Evolutionary conservation across 331 rosid species (phyloP).

Genomic region (Acacia concinna): DNA sequence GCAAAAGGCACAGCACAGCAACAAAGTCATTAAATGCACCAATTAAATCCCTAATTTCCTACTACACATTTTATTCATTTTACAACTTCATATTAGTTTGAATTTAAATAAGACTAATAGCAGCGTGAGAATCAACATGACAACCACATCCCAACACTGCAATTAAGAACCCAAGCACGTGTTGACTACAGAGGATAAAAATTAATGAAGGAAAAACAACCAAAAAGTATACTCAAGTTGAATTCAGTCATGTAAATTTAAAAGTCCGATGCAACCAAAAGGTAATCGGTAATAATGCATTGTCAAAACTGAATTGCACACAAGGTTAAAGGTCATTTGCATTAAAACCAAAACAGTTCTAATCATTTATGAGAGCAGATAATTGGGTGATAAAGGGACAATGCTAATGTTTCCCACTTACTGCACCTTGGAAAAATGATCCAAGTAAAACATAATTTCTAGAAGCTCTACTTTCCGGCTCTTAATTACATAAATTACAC

Average conservation of each 20-base stretch:
- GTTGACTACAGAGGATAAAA: constrained; percentile 5
- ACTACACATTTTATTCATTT: no score
- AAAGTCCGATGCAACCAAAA: neutral
- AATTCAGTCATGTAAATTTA: neutral
- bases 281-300: neutral
- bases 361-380: neutral
- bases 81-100: no score
- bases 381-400: neutral
- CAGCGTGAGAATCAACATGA: neutral
- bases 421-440: neutral
- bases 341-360: constrained; percentile 3
- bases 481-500: neutral
- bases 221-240: constrained; percentile 4
- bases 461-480: neutral
- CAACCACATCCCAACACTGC: neutral
- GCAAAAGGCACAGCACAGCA: no score
- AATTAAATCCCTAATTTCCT: no score
- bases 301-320: constrained; percentile 13
- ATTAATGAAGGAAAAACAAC: constrained; percentile 9
- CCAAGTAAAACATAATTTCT: neutral
- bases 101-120: neutral
- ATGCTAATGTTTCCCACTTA: neutral
- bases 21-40: no score
- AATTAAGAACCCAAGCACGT: neutral
- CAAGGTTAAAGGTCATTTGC: neutral